Evolutionary conservation across 192 early-diverging fungal genomes (phyloP), one percentile per base, ranked within the genome.

Genomic region (Kappamyces sp.): DNA sequence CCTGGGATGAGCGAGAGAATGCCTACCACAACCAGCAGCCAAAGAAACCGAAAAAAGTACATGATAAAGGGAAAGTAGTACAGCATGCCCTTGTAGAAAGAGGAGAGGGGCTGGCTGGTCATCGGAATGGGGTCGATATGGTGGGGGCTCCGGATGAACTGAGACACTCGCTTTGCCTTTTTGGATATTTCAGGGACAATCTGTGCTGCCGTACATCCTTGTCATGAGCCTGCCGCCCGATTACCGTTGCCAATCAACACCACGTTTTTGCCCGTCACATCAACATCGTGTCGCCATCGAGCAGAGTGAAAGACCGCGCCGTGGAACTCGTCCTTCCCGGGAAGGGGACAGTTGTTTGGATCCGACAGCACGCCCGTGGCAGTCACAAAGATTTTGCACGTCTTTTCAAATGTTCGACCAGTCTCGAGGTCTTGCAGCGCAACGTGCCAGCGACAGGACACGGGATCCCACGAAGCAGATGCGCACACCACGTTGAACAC

Each of bases 221-320:
- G 23, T 23, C 23, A 23, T 23, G 23, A 23, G 23, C 23, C 23
- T 0, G 23, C 23, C 0, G 23, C 15, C 15, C 23, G 23, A 23
- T 23, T 23, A 23, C 23, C 49, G 2, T 57, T 63, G 6, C 73
- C 73, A 35, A 75, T 66, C 5, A 75, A 38, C 0, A 66, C 67
- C 15, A 75, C 73, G 33, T 61, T 50, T 50, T 75, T 75, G 31
- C 64, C 59, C 32, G 42, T 46, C 42, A 79, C 55, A 62, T 80
- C 78, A n/a, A 68, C 70, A 5, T 63, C 61, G 23, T 66, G 65
- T 23, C 73, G 64, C 79, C 79, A 82, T 48, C 66, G 66, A 35
- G 74, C 77, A 2, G 77, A 73, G 58, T 82, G 79, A 46, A 76
- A 61, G 13, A 72, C 68, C 8, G 58, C 67, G 34, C 79, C 79